Conservation (phyloP, 306 rosid genomes). For the Cicer judaicum region DNA sequence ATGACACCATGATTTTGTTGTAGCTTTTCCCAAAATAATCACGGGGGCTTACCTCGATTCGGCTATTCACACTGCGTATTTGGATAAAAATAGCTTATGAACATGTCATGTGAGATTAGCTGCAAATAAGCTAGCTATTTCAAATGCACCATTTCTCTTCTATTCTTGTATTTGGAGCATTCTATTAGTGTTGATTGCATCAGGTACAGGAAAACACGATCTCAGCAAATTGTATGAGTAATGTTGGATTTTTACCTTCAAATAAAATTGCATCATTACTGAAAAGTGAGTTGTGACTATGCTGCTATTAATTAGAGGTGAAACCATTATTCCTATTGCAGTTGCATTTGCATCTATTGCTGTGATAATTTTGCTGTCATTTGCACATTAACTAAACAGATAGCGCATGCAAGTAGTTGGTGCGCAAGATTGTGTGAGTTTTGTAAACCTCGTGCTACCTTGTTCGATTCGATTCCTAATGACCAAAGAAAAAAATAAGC, state of each 20-base stretch:
- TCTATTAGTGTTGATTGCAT: slow-evolving; percentile 25
- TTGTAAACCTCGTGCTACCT: no score
- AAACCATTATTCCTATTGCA: background rate
- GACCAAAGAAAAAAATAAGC: background rate
- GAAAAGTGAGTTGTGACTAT: background rate
- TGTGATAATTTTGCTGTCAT: slow-evolving; percentile 1
- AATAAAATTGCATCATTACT: background rate
- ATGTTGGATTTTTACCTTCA: background rate
- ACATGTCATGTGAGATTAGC: background rate
- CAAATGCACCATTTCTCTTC: background rate
- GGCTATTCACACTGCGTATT: no score
- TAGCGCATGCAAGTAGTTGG: no score
- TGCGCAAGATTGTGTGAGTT: no score
- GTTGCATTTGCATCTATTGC: slow-evolving; percentile 5
- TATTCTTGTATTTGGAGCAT: background rate
- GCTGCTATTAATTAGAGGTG: background rate
- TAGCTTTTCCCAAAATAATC: no score
- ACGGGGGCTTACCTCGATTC: no score
- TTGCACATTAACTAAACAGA: background rate
- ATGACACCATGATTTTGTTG: no score
- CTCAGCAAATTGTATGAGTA: background rate
- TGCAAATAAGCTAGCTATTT: background rate
- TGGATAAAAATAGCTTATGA: background rate
- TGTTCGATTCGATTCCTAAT: no score
- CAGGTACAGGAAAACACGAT: background rate